Conservation (phyloP, 129 eudicot genomes). For the Silybum marianum region DNA sequence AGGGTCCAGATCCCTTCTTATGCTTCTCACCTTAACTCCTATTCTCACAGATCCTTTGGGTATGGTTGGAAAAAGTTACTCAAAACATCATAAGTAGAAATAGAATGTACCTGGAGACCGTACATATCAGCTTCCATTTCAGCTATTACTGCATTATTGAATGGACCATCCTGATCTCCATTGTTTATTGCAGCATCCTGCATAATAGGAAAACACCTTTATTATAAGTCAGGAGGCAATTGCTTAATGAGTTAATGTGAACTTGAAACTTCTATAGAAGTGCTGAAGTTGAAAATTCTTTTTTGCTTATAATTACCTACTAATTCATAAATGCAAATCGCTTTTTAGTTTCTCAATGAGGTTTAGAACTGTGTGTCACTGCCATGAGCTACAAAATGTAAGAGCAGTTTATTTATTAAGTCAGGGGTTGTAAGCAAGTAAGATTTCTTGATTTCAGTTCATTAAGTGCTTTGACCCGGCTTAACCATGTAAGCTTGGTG, state of each 20-base stretch:
- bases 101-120: slow-evolving; percentile 72
- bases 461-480: slow-evolving; percentile 2
- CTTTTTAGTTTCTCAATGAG: neutral
- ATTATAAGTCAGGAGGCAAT: slow-evolving; percentile 13
- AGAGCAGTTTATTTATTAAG: neutral
- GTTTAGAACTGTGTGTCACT: neutral
- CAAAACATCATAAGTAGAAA: slow-evolving; percentile 2
- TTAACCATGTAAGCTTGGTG: neutral
- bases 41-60: neutral
- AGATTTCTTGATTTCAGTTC: neutral
- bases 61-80: slow-evolving; percentile 18
- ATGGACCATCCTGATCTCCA: slow-evolving; percentile 44
- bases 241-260: neutral
- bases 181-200: slow-evolving; percentile 51
- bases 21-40: no score
- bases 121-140: slow-evolving; percentile 82
- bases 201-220: slow-evolving; percentile 32
- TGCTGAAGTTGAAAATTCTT: neutral
- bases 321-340: neutral
- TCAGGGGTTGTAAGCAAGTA: neutral
- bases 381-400: neutral
- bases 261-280: neutral
- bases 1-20: no score
- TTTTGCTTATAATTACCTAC: slow-evolving; percentile 17
- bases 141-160: slow-evolving; percentile 82